These are phyloP conservation scores for Trifolium repens DNA, from an alignment of 306 rosid genomes.

Conservation along the genomic window DNA sequence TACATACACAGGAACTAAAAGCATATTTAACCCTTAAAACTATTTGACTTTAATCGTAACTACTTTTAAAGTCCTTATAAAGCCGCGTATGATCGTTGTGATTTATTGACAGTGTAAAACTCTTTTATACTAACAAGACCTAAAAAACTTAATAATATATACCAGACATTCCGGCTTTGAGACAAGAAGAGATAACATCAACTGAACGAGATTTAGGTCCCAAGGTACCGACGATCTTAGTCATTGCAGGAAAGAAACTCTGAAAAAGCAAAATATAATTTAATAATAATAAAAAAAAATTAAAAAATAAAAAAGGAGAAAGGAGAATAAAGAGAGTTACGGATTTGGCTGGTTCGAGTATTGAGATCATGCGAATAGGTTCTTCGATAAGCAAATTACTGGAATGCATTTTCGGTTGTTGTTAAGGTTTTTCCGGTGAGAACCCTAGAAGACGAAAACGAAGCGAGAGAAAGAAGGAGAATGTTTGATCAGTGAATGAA, in stretches of 20 bases:
- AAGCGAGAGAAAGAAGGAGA: constrained; percentile 18
- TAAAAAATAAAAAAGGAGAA: too few relatives aligned
- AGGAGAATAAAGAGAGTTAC: constrained; percentile 45
- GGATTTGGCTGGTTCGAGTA: constrained; percentile 85
- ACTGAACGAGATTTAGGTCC: constrained; percentile 92
- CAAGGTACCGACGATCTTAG: constrained; percentile 93
- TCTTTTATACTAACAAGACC: background rate
- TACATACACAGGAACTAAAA: too few relatives aligned
- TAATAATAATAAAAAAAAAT: background rate
- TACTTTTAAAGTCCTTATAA: background rate
- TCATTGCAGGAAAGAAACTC: constrained; percentile 96
- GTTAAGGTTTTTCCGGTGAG: background rate
- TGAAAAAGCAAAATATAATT: constrained; percentile 36
- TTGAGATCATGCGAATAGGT: constrained; percentile 92
- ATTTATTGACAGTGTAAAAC: too few relatives aligned
- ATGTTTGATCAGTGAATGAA: background rate
- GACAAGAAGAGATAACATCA: constrained; percentile 74
- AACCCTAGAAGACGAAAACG: constrained; percentile 1
- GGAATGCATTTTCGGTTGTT: constrained; percentile 77
- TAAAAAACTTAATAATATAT: background rate
- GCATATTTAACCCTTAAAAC: too few relatives aligned
- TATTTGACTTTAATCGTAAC: background rate
- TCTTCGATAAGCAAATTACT: constrained; percentile 89
- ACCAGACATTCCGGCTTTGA: constrained; percentile 99
- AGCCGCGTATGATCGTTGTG: background rate